Conservation (phyloP, 2,329 filamentous ascomycete genomes). For the Fusarium beomiforme region DNA sequence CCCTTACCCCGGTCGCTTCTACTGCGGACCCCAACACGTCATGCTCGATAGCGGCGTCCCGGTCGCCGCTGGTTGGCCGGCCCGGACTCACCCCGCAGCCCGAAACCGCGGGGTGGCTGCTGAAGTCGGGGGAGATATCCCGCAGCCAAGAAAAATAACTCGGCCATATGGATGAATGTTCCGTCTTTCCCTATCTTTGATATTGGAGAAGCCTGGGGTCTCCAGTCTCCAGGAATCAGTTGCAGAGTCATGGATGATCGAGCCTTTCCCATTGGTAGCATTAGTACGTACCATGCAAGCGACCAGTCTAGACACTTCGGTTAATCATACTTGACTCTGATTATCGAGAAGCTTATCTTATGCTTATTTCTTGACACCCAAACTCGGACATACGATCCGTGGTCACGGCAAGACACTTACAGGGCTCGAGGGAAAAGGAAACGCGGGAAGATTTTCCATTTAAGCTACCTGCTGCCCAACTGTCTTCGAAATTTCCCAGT, state of each 20-base stretch:
- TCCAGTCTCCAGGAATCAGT: not conserved
- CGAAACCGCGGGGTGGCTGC: conserved; percentile 40
- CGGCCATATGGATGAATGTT: not conserved
- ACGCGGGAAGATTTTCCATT: not conserved
- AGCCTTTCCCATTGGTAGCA: not conserved
- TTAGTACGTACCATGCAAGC: not conserved
- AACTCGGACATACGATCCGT: not conserved
- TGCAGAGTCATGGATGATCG: not conserved
- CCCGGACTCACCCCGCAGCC: conserved; percentile 20
- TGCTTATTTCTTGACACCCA: conserved; percentile 11
- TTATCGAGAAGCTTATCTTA: conserved; percentile 18
- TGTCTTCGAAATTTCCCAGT: not conserved
- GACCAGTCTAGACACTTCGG: not conserved
- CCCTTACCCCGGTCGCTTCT: not conserved
- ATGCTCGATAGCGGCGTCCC: conserved; percentile 17
- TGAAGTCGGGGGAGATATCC: conserved; percentile 15
- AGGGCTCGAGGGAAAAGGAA: not conserved
- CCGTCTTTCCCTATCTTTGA: not conserved
- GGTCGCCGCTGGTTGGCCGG: conserved; percentile 19
- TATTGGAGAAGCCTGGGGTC: not conserved
- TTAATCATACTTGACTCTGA: not conserved
- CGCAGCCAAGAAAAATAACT: not conserved
- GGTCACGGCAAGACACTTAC: not conserved
- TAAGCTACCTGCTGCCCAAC: not conserved
- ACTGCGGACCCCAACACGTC: conserved; percentile 19